Conservation (phyloP, 176 grass and related monocot species). For the Lolium perenne region DNA sequence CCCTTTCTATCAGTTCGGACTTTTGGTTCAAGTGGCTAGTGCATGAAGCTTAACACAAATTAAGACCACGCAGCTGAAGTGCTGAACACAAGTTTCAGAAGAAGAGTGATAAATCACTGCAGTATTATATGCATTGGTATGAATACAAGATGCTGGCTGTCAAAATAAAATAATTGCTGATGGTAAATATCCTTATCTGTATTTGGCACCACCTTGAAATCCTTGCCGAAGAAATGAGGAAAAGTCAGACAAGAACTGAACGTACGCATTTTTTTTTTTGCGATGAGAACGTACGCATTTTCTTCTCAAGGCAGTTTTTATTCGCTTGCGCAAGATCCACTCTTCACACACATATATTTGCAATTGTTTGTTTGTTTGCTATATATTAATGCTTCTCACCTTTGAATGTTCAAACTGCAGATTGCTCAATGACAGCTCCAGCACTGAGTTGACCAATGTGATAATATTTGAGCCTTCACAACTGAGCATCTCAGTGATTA, state of each 20-base stretch:
- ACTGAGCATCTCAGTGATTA: neutral
- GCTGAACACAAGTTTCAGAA: neutral
- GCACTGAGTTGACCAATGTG: constrained; percentile 5
- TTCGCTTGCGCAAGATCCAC: neutral
- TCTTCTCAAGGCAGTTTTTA: neutral
- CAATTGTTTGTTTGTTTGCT: neutral
- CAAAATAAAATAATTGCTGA: no score
- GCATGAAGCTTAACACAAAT: no score
- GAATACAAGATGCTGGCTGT: neutral
- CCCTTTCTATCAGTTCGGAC: no score
- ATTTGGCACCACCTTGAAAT: neutral
- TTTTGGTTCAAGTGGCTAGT: no score
- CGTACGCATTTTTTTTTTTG: no score
- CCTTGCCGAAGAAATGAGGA: neutral
- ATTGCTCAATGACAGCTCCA: neutral
- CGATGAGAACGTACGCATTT: neutral
- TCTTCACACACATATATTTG: neutral
- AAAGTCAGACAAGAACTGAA: constrained; percentile 28
- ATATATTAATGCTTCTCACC: neutral
- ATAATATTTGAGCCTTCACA: neutral
- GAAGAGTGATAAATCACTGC: neutral
- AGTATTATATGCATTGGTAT: neutral
- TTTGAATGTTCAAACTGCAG: constrained; percentile 22
- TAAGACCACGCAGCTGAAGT: neutral
- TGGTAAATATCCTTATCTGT: no score